Percentiles rank a stretch among this genome's conserved stretches.
Conservation (phyloP, 2,329 filamentous ascomycete species). For the Grosmannia penicillata region DNA sequence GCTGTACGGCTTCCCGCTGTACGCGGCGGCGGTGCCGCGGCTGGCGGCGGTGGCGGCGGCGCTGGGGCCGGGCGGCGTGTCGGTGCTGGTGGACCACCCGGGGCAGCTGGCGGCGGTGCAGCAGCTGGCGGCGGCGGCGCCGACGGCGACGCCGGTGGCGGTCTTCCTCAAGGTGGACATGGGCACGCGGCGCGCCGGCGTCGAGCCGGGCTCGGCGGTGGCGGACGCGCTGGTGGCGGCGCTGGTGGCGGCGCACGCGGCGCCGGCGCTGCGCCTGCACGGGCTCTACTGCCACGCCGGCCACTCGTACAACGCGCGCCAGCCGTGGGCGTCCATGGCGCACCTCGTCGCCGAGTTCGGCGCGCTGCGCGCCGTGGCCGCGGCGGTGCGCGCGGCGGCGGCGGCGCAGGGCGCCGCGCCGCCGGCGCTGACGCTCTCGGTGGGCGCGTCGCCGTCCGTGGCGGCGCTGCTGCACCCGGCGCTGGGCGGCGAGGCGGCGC, state of each 20-base stretch:
- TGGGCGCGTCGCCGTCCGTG: constrained; percentile 65
- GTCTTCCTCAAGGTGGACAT: constrained; percentile 65
- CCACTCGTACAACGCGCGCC: constrained; percentile 49
- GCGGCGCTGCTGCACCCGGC: constrained; percentile 45
- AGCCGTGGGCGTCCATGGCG: constrained; percentile 38
- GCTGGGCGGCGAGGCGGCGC: constrained; percentile 8
- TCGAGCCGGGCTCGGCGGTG: constrained; percentile 32
- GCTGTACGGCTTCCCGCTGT: constrained; percentile 58
- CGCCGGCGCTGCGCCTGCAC: constrained; percentile 25
- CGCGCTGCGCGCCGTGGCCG: constrained; percentile 31
- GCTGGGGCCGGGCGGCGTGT: constrained; percentile 41
- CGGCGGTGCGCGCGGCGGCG: constrained; percentile 2
- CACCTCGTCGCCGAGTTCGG: constrained; percentile 46
- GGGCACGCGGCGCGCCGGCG: constrained; percentile 56
- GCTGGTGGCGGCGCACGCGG: constrained; percentile 27
- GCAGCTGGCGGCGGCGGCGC: constrained; percentile 8
- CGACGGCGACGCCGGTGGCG: constrained; percentile 29
- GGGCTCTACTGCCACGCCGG: constrained; percentile 65
- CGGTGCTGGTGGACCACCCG: constrained; percentile 55
- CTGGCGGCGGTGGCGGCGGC: constrained; percentile 39
- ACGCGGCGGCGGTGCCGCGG: constrained; percentile 43
- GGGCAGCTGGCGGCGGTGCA: constrained; percentile 36
- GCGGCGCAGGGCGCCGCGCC: background rate
- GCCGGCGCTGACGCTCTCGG: constrained; percentile 39
- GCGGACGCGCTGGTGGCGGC: constrained; percentile 30